These are phyloP conservation scores for Mycena haematopus DNA, from an alignment of 768 basidiomycete genomes.

Conservation along the genomic window DNA sequence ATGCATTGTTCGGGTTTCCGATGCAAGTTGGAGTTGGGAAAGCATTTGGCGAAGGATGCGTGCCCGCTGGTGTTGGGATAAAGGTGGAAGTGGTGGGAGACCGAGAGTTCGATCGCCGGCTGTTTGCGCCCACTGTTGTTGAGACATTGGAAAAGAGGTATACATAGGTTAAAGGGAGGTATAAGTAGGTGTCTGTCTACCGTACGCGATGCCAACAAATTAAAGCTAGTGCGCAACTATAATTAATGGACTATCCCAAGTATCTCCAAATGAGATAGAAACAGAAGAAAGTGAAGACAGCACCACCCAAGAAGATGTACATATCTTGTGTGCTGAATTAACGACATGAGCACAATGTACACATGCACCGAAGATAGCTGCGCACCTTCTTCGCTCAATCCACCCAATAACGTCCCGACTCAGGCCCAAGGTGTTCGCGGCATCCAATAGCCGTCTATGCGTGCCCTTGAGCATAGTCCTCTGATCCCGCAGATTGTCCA, in stretches of 20 bases:
- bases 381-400: slow-evolving; percentile 94
- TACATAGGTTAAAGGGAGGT: slow-evolving; percentile 15
- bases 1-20: slow-evolving; percentile 88
- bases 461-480: slow-evolving; percentile 96
- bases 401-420: slow-evolving; percentile 95
- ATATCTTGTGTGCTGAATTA: slow-evolving; percentile 87
- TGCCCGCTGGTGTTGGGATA: slow-evolving; percentile 79
- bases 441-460: slow-evolving; percentile 80
- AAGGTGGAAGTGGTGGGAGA: slow-evolving; percentile 64
- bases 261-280: slow-evolving; percentile 95
- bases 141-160: slow-evolving; percentile 9
- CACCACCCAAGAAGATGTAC: slow-evolving; percentile 90
- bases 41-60: slow-evolving; percentile 76
- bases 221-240: neutral
- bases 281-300: slow-evolving; percentile 87
- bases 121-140: slow-evolving; percentile 42
- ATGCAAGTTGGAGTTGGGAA: slow-evolving; percentile 72
- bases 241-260: slow-evolving; percentile 57
- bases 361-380: slow-evolving; percentile 25
- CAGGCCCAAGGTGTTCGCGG: slow-evolving; percentile 93
- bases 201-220: neutral
- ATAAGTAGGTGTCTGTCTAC: slow-evolving; percentile 1
- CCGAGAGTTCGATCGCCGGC: slow-evolving; percentile 44
- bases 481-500: slow-evolving; percentile 93
- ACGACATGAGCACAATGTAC: slow-evolving; percentile 13